These are phyloP conservation scores for Microsporum audouinii DNA, from an alignment of 2,329 filamentous ascomycete genomes.

Conservation along the genomic window DNA sequence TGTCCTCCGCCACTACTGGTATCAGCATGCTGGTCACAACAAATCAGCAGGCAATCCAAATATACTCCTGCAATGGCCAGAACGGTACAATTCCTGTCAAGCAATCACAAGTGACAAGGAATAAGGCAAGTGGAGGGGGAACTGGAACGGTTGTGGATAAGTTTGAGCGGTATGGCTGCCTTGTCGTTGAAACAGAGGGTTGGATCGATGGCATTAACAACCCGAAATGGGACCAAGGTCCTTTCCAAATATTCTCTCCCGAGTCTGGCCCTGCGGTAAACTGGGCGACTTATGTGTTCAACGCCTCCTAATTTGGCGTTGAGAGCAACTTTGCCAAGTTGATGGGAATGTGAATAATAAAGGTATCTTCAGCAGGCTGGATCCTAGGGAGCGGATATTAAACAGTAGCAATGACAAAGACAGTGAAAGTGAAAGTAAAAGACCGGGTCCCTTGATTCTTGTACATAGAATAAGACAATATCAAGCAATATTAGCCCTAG, in stretches of 20 bases:
- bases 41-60: conserved; percentile 78
- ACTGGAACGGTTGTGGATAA: conserved; percentile 32
- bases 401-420: too few species aligned
- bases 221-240: conserved; percentile 64
- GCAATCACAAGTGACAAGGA: conserved; percentile 37
- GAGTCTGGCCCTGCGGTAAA: conserved; percentile 32
- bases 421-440: too few species aligned
- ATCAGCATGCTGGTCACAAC: conserved; percentile 72
- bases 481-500: too few species aligned
- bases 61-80: conserved; percentile 72
- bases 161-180: conserved; percentile 61
- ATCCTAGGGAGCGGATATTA: too few species aligned
- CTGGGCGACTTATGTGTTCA: conserved; percentile 31
- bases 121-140: conserved; percentile 43
- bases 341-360: neutral
- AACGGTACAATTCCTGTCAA: conserved; percentile 49
- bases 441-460: neutral
- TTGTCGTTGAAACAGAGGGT: conserved; percentile 86
- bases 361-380: too few species aligned
- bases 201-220: conserved; percentile 92
- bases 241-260: conserved; percentile 33
- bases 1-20: conserved; percentile 59
- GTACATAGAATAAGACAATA: neutral
- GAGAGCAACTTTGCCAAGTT: neutral
- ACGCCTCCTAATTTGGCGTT: neutral